phyloP scores from a whole-genome alignment of 2,329 filamentous ascomycete species.

The Penicillium sclerotiorum region DNA sequence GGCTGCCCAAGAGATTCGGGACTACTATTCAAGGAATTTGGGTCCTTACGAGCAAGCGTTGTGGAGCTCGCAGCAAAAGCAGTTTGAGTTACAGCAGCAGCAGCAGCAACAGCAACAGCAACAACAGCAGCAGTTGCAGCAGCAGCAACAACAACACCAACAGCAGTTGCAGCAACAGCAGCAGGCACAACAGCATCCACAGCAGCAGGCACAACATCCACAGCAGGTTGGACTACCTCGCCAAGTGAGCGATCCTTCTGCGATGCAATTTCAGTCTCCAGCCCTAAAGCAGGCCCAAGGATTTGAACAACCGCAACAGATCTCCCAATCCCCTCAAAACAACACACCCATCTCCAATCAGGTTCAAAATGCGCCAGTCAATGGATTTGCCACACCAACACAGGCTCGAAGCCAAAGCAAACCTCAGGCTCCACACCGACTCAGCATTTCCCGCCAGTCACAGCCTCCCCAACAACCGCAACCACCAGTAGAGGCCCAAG shows the following conservation, averaged over 20 bases:
- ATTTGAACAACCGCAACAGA: slow-evolving; percentile 42
- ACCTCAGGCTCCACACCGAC: slow-evolving; percentile 32
- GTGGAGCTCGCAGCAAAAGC: slow-evolving; percentile 49
- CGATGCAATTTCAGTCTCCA: slow-evolving; percentile 48
- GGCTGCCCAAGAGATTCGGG: slow-evolving; percentile 69
- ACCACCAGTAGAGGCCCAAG: slow-evolving; percentile 31
- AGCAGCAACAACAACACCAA: background rate
- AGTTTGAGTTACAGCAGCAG: slow-evolving; percentile 26
- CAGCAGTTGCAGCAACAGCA: background rate
- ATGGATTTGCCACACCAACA: slow-evolving; percentile 45
- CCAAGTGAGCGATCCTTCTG: slow-evolving; percentile 38
- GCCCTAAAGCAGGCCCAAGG: slow-evolving; percentile 55
- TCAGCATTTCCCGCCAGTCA: slow-evolving; percentile 37
- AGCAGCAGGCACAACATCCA: background rate
- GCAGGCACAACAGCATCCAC: background rate
- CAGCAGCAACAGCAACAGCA: slow-evolving; percentile 6
- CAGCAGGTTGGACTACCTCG: slow-evolving; percentile 37
- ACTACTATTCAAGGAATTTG: slow-evolving; percentile 75
- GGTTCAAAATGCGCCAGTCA: slow-evolving; percentile 35
- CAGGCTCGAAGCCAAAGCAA: slow-evolving; percentile 38
- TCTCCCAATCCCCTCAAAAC: slow-evolving; percentile 37
- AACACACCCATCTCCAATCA: slow-evolving; percentile 33
- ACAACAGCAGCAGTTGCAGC: slow-evolving; percentile 7
- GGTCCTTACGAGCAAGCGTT: slow-evolving; percentile 69
- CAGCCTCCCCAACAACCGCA: slow-evolving; percentile 34